Base-by-base conservation (phyloP, 2,329 filamentous ascomycete species). In the Clathrospora elynae region DNA sequence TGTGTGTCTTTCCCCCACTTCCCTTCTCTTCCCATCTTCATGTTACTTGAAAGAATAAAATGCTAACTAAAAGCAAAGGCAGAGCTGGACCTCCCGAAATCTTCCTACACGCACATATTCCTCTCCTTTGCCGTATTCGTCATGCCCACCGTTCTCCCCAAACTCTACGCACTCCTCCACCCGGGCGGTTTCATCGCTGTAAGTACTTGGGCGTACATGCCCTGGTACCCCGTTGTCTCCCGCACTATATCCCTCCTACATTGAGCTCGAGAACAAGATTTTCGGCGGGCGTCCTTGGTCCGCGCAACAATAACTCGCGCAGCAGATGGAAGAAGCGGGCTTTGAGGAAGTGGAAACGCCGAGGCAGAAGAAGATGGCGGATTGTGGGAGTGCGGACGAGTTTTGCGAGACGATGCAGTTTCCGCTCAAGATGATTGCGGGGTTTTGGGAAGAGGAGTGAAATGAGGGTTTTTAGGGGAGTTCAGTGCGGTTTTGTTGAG, bases 51-150 rank as follows among this genome's bases (percentile, higher is more conserved):
- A 11, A 29, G 1, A 7, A 29, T 3, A 29, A 13, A 14, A 11
- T 8, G 2, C 4, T 26, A 12, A 11, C 34, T 39, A 23, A 34
- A 12, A 16, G 18, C 5, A 4, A 18, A 25, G 8, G 17, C 18
- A 44, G 49, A 54, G 20, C 46, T 54, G 8, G 25, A 46, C 8
- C 49, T 60, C 4, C 46, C 47, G 5, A 17, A 31, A 7, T 9
- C 38, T 2, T 36, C 44, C 8, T 62, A 48, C 39, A 59, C 55
- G 5, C 60, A 60, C 37, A 10, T 60, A n/a, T 59, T 62, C 41
- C 29, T 57, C 23, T 54, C 53, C 13, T 61, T 63, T 10, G 56
- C 42, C 6, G 49, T 66, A 26, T 62, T 61, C 42, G 22, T 51
- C 20, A 20, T 63, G 5, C 37, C 39, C 3, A 20, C 20, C 4